Base-by-base conservation (phyloP, 176 grass and related monocot genomes). In the Chrysopogon serrulatus region DNA sequence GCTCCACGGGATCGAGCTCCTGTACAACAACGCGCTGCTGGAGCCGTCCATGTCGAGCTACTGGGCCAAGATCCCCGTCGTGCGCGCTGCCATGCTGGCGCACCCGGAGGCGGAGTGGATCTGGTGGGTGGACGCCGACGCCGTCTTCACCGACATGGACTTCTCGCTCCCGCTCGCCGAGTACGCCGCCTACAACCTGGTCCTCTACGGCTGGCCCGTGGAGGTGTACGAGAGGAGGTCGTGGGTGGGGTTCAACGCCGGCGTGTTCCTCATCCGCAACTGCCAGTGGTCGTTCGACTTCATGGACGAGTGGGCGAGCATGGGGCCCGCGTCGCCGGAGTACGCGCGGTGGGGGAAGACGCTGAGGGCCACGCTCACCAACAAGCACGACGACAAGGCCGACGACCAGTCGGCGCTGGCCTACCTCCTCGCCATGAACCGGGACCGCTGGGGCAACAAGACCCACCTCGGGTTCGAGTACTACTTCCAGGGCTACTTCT, bases 111-210 rank as follows among this genome's bases (percentile, higher is more conserved):
- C 86, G 1, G 95, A 98, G 49, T 98, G 90, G 95, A 43, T 98
- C 5, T 98, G 90, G 95, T 98, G 95, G 95, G 86, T 98, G 27
- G 92, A 97, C 83, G 93, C 90, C 14, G 95, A 98, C 77, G 92
- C 95, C 39, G 83, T 91, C 19, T 24, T 98, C 87, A 98, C 90
- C 14, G 92, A 98, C 90, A 98, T 98, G 95, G 91, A 94, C 71
- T 92, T 94, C 89, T 63, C 79, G 18, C 88, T 83, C 2, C 92
- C 92, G 5, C 82, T 98, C 5, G 10, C 14, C n/a, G 63, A 47
- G 15, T 98, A 93, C 74, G 37, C 5, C 8, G 19, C 15, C 42
- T 72, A 90, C 66, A 94, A 94, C 75, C 73, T 97, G 9, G 79
- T 97, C 35, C 36, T 92, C 9, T 86, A 97, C 61, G 94, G 92